These are phyloP conservation scores for Podila verticillata DNA, from an alignment of 192 early-diverging fungal genomes.

Conservation along the genomic window DNA sequence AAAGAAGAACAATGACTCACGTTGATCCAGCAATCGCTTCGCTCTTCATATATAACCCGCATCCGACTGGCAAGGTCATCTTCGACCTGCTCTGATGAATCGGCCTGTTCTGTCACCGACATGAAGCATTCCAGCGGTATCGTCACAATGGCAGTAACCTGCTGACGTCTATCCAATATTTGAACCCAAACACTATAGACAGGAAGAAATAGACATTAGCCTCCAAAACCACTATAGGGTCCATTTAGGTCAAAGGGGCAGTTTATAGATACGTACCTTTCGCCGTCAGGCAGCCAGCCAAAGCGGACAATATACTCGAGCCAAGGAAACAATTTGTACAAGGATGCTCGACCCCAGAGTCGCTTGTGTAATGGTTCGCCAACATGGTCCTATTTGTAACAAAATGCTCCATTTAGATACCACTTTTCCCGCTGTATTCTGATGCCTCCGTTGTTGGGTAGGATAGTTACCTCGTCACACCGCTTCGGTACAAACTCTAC, in stretches of 20 bases:
- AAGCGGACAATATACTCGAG: conserved; percentile 72
- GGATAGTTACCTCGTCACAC: conserved; percentile 19
- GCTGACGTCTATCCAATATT: conserved; percentile 64
- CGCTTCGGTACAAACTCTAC: conserved; percentile 60
- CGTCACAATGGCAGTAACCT: conserved; percentile 57
- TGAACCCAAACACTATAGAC: conserved; percentile 64
- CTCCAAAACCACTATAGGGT: no score
- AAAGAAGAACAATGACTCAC: conserved; percentile 27
- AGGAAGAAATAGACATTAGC: not conserved
- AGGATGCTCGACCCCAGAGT: conserved; percentile 47
- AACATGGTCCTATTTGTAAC: conserved; percentile 25
- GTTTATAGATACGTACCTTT: conserved; percentile 51
- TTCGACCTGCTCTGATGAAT: conserved; percentile 22
- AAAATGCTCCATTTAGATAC: not conserved
- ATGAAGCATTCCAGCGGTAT: conserved; percentile 63
- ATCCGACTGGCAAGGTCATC: conserved; percentile 31
- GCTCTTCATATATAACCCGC: conserved; percentile 64
- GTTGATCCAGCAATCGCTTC: conserved; percentile 68
- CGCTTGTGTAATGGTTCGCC: conserved; percentile 55
- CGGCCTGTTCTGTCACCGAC: conserved; percentile 53
- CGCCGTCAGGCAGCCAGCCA: conserved; percentile 68
- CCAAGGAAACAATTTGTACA: conserved; percentile 70
- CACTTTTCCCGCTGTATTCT: not conserved
- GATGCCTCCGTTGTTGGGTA: not conserved
- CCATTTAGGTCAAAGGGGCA: not conserved